Evolutionary conservation across 1,284 basidiomycete species (phyloP).

Genomic region (Ganoderma resinaceum): DNA sequence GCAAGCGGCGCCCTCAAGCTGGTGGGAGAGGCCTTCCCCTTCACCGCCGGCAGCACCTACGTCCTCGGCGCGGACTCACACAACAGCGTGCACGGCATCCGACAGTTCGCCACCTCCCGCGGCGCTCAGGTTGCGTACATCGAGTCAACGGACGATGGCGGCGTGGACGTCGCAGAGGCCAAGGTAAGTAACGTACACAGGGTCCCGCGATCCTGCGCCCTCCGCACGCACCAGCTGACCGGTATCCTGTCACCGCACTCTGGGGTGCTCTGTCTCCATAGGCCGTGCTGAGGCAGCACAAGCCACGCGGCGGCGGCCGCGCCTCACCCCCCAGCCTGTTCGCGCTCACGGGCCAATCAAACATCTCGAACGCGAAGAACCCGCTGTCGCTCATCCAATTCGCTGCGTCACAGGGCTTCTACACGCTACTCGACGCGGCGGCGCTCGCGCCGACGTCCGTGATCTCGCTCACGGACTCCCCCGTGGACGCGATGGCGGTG

Average conservation of each 20-base stretch:
- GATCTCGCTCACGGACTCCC: conserved; percentile 67
- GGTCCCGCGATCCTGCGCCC: background rate
- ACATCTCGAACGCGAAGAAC: conserved; percentile 72
- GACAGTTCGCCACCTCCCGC: conserved; percentile 66
- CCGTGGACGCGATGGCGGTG: conserved; percentile 82
- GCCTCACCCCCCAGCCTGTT: conserved; percentile 63
- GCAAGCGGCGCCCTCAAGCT: conserved; percentile 82
- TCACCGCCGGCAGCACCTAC: conserved; percentile 59
- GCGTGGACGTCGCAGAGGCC: conserved; percentile 61
- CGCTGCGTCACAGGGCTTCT: conserved; percentile 73
- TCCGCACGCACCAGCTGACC: background rate
- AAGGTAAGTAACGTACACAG: conserved; percentile 61
- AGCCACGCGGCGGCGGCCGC: conserved; percentile 44
- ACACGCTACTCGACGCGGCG: conserved; percentile 79
- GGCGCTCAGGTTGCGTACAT: conserved; percentile 70
- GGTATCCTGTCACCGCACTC: conserved; percentile 33
- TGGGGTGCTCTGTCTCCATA: conserved; percentile 36
- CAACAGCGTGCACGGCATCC: conserved; percentile 85
- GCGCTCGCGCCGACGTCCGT: conserved; percentile 77
- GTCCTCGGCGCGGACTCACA: conserved; percentile 79
- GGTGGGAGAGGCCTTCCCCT: conserved; percentile 82
- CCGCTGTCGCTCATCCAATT: conserved; percentile 52
- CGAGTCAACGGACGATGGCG: conserved; percentile 65
- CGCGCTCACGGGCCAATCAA: conserved; percentile 80
- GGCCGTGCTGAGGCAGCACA: conserved; percentile 49